These are phyloP conservation scores for Sporothrix mexicana DNA, from an alignment of 2,329 filamentous ascomycete species.

Conservation along the genomic window DNA sequence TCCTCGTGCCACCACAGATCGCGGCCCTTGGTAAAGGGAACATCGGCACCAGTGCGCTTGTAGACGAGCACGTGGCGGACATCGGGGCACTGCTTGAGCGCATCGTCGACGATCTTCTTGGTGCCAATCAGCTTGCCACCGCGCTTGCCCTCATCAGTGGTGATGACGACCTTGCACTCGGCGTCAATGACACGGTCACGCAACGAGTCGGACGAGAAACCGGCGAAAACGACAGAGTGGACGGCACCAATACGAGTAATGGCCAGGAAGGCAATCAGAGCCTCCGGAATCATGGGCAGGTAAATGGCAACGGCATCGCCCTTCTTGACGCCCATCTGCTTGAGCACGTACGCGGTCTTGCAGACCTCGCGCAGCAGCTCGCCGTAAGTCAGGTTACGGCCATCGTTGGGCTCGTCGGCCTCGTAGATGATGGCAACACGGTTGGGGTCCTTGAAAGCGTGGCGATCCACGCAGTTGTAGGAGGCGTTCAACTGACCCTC, in stretches of 20 bases:
- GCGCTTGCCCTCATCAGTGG: constrained; percentile 95
- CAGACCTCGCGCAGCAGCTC: constrained; percentile 94
- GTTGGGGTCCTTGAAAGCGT: constrained; percentile 93
- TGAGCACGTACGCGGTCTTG: constrained; percentile 83
- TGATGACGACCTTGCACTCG: constrained; percentile 91
- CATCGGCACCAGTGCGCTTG: constrained; percentile 91
- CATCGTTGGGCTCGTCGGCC: constrained; percentile 86
- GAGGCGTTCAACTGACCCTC: constrained; percentile 94
- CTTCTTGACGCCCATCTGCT: constrained; percentile 95
- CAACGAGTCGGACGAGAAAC: constrained; percentile 95
- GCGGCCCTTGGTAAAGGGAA: constrained; percentile 86
- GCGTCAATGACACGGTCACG: constrained; percentile 94
- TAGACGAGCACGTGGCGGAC: constrained; percentile 86
- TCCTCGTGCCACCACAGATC: constrained; percentile 99
- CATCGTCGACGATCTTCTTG: constrained; percentile 99
- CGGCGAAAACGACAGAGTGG: constrained; percentile 97
- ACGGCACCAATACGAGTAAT: constrained; percentile 91
- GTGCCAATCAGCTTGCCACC: constrained; percentile 97
- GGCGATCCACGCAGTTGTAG: constrained; percentile 96
- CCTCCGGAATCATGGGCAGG: constrained; percentile 98
- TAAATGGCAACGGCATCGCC: constrained; percentile 97
- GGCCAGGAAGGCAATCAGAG: constrained; percentile 86
- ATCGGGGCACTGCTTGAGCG: constrained; percentile 91
- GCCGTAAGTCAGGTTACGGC: constrained; percentile 88
- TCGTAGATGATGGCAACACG: constrained; percentile 98